Evolutionary conservation across 805 yeast genomes (phyloP), one percentile per base, ranked within the genome.

Genomic region (Kodamaea hsintzibuensis): DNA sequence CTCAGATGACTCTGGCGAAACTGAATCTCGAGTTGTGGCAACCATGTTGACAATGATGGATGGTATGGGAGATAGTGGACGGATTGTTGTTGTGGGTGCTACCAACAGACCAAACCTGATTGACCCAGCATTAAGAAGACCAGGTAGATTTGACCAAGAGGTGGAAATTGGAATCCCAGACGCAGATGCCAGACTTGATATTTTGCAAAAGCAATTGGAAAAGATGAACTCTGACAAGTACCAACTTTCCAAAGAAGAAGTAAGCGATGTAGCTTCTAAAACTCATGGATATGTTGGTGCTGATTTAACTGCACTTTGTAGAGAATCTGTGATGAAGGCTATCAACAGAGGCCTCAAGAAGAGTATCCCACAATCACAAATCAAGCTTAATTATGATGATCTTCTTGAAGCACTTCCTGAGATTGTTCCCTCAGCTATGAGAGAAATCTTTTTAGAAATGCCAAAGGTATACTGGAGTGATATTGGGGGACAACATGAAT

Each of bases 281-380:
- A 92, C 98, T 0, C 99, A 95, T 70, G 99, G 99, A 5, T 95
- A 90, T 65, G 99, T 95, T 1, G 99, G 99, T 47, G 97, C 98
- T 0, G 99, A 95, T 72, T 70, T 95, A 47, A 83, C 88, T 2
- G 96, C 98, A 0, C 74, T 95, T 18, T 84, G 92, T 56, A 77
- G 98, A 49, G 99, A 95, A 64, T 82, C 96, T 6, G 97, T 91
- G 0, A 83, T 92, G 88, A 82, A 81, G 56, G 86, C 96, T 1
- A 88, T 95, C 14, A 82, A 85, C 50, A 72, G 89, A 50, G 86
- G 86, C 0, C 60, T 86, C 6, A 63, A 62, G n/a, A 42, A 49
- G 1, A 57, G 59, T 3, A 55, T 55, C 1, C 66, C 66, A 2
- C 73, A 66, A 33, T 56, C 56, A 0, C 67, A 76, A 0, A 71